phyloP scores from a whole-genome alignment of 1,284 basidiomycete species.

The Austroboletus niveus region DNA sequence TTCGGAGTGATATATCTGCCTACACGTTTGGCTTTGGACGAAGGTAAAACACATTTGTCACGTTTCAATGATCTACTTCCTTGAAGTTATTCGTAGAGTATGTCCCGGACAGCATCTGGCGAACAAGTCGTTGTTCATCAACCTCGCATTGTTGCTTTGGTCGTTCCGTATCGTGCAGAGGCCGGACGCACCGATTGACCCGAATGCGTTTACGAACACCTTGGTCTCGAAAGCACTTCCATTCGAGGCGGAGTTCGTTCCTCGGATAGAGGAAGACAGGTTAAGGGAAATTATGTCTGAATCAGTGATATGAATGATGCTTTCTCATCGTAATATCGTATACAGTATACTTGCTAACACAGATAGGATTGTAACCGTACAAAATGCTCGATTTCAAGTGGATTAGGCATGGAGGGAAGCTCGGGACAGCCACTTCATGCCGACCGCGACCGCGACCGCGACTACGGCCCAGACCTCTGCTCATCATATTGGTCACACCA shows the following conservation, averaged over 20 bases:
- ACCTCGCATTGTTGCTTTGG: constrained; percentile 22
- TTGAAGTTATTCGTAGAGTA: constrained; percentile 1
- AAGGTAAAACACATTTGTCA: constrained; percentile 32
- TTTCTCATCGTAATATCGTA: too few relatives aligned
- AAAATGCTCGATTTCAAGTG: too few relatives aligned
- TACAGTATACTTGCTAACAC: too few relatives aligned
- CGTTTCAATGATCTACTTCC: too few relatives aligned
- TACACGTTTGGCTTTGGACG: constrained; percentile 62
- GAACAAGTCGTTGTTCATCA: constrained; percentile 21
- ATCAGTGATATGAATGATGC: not conserved
- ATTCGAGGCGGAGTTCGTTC: constrained; percentile 17
- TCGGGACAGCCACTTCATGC: too few relatives aligned
- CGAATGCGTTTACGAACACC: constrained; percentile 2
- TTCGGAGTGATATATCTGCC: constrained; percentile 49
- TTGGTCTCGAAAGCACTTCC: constrained; percentile 6
- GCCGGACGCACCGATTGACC: constrained; percentile 14
- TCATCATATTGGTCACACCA: too few relatives aligned
- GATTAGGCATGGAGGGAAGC: too few relatives aligned
- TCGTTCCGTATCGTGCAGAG: constrained; percentile 17
- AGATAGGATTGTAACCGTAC: too few relatives aligned
- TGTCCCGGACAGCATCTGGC: constrained; percentile 23
- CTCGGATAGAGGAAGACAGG: constrained; percentile 7
- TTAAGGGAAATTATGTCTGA: constrained; percentile 9
- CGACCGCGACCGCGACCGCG: too few relatives aligned
- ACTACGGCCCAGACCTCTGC: too few relatives aligned